A percentile compares a stretch with the other conserved stretches of the same genome.
Conservation (phyloP, 148 eudicot species). For the Vaccinium corymbosum region DNA sequence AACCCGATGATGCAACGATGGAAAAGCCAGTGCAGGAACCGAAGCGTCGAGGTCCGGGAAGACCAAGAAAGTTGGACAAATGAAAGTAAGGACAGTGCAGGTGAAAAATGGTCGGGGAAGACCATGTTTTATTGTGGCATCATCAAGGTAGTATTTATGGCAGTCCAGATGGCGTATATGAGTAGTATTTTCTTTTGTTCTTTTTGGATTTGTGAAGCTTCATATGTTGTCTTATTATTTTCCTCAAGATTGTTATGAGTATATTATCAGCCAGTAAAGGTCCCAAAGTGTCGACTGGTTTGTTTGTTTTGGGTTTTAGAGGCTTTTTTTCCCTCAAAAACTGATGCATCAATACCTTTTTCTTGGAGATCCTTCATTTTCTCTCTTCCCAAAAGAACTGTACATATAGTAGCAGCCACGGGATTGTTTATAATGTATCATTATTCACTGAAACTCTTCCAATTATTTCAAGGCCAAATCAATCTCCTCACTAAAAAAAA, state of each 20-base stretch:
- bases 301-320: too few relatives aligned
- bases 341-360: too few relatives aligned
- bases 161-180: neutral
- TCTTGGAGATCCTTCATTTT: too few relatives aligned
- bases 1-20: neutral
- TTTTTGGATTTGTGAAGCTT: neutral
- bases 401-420: too few relatives aligned
- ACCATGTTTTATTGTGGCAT: neutral
- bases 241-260: neutral
- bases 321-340: too few relatives aligned
- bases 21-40: neutral
- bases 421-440: too few relatives aligned
- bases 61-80: constrained; percentile 6
- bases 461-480: too few relatives aligned
- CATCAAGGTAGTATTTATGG: neutral
- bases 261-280: too few relatives aligned
- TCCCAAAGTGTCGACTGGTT: too few relatives aligned
- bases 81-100: neutral
- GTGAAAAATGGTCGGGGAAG: neutral
- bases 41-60: constrained; percentile 8
- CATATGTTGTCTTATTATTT: neutral
- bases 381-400: too few relatives aligned
- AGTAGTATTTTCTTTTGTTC: neutral
- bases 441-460: too few relatives aligned
- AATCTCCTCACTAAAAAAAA: too few relatives aligned